Conservation (phyloP, 179 eudicot species). For the Corrigiola litoralis region DNA sequence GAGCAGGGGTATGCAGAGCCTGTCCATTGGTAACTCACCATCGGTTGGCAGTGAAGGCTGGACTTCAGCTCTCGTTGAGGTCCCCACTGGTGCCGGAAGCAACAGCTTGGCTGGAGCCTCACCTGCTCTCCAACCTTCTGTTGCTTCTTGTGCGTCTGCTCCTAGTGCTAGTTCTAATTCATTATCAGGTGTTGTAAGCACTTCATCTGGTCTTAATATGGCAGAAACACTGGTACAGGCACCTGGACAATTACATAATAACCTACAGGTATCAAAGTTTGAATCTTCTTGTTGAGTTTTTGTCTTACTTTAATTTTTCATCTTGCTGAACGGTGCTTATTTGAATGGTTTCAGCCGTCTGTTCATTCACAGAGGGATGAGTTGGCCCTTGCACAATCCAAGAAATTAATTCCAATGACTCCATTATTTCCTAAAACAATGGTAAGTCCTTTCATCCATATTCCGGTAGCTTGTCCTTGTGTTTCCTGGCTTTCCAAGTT, state of each 20-base stretch:
- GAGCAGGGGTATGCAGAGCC: slow-evolving; percentile 44
- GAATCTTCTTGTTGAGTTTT: neutral
- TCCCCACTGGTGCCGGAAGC: slow-evolving; percentile 45
- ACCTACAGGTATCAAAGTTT: slow-evolving; percentile 46
- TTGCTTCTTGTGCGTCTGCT: slow-evolving; percentile 20
- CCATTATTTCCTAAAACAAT: slow-evolving; percentile 57
- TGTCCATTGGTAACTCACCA: slow-evolving; percentile 42
- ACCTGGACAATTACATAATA: slow-evolving; percentile 41
- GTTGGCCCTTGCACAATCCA: slow-evolving; percentile 67
- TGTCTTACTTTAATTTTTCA: neutral
- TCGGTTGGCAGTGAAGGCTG: slow-evolving; percentile 52
- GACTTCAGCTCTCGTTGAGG: slow-evolving; percentile 85
- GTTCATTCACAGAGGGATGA: slow-evolving; percentile 70
- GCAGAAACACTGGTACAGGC: slow-evolving; percentile 79
- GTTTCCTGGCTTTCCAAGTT: neutral
- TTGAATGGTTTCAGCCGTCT: slow-evolving; percentile 36
- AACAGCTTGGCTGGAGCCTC: slow-evolving; percentile 29
- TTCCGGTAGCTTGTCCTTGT: neutral
- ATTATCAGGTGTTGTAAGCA: slow-evolving; percentile 26
- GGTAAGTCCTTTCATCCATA: slow-evolving; percentile 40
- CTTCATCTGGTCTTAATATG: slow-evolving; percentile 56
- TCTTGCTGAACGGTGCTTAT: neutral
- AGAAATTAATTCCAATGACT: slow-evolving; percentile 74
- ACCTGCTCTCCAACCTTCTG: slow-evolving; percentile 25
- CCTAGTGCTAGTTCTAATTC: slow-evolving; percentile 15